Conservation (phyloP, 106 monocot species). For the Dioscorea zingiberensis region DNA sequence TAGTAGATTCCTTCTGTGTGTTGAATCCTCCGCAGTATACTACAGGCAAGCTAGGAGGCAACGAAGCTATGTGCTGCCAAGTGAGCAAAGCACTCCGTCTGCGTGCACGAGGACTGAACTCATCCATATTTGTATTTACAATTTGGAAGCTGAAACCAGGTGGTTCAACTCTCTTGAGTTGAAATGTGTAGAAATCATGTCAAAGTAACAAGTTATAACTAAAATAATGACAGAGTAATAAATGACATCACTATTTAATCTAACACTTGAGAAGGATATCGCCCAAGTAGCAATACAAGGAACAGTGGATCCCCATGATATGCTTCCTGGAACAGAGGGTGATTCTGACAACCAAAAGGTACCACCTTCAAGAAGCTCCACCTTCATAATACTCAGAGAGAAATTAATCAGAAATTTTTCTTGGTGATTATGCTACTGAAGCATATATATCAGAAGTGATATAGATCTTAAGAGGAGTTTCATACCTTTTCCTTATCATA, state of each 20-base stretch:
- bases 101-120: slow-evolving; percentile 81
- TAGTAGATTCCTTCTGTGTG: slow-evolving; percentile 85
- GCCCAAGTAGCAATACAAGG: slow-evolving; percentile 96
- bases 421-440: neutral
- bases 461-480: no score
- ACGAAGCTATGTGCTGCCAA: slow-evolving; percentile 97
- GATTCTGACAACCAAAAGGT: slow-evolving; percentile 99
- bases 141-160: slow-evolving; percentile 92
- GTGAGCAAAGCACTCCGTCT: slow-evolving; percentile 90
- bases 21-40: slow-evolving; percentile 96
- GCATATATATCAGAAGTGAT: no score
- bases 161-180: slow-evolving; percentile 82
- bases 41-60: slow-evolving; percentile 85
- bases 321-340: slow-evolving; percentile 93
- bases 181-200: slow-evolving; percentile 88
- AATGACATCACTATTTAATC: neutral
- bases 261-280: slow-evolving; percentile 61
- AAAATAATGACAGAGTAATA: neutral
- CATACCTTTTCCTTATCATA: slow-evolving; percentile 88
- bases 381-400: slow-evolving; percentile 36
- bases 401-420: neutral
- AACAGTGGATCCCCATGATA: slow-evolving; percentile 82
- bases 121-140: slow-evolving; percentile 90
- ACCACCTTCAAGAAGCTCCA: slow-evolving; percentile 92
- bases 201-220: slow-evolving; percentile 39